Evolutionary conservation across 2,329 filamentous ascomycete genomes (phyloP).

Genomic region (Cytospora mali): DNA sequence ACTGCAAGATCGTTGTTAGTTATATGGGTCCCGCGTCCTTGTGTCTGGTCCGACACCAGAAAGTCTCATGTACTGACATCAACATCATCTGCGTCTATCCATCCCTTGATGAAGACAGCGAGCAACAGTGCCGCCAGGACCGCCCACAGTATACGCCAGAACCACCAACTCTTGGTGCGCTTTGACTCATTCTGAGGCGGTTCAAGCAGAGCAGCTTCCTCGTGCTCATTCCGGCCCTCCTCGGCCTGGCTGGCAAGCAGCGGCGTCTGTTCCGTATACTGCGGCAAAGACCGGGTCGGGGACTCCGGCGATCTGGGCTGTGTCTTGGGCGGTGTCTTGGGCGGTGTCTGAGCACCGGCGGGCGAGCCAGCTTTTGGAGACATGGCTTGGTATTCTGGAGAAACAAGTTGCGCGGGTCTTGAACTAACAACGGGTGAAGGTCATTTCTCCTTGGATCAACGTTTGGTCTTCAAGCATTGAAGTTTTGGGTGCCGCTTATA

Average conservation of each 20-base stretch:
- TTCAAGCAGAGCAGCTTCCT: constrained; percentile 31
- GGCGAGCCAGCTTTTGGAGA: constrained; percentile 15
- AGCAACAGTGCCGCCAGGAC: constrained; percentile 38
- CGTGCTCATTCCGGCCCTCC: constrained; percentile 27
- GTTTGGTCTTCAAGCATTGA: background rate
- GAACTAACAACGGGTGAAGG: background rate
- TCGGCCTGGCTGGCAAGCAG: constrained; percentile 23
- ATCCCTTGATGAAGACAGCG: constrained; percentile 47
- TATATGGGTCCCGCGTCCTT: background rate
- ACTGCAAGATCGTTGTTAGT: constrained; percentile 36
- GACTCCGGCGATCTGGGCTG: constrained; percentile 11
- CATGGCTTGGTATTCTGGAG: constrained; percentile 1
- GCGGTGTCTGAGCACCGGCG: constrained; percentile 22
- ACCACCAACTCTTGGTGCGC: constrained; percentile 34
- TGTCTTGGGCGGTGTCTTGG: constrained; percentile 8
- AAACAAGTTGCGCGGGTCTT: background rate
- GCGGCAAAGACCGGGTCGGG: background rate
- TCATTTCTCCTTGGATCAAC: background rate
- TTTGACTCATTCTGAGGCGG: constrained; percentile 24
- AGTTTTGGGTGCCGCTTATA: constrained; percentile 24
- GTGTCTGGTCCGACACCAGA: background rate
- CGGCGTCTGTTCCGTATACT: constrained; percentile 26
- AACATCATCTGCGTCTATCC: constrained; percentile 47
- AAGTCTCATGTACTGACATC: constrained; percentile 36
- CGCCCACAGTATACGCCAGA: constrained; percentile 43